These are phyloP conservation scores for Megacollybia marginata DNA, from an alignment of 768 basidiomycete species.

Conservation along the genomic window DNA sequence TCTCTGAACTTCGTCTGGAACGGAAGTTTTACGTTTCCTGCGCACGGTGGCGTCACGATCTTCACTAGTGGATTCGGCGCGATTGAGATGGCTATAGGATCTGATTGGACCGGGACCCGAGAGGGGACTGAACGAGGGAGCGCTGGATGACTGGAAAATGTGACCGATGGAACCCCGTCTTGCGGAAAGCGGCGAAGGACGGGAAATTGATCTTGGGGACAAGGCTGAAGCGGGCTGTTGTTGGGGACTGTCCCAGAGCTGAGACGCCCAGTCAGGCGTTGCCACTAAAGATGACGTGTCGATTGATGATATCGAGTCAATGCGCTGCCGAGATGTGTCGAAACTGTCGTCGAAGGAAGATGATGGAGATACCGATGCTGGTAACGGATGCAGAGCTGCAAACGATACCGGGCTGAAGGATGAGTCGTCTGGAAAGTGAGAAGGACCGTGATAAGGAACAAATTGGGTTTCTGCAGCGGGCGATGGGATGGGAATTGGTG, in stretches of 20 bases:
- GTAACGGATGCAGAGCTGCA: slow-evolving; percentile 55
- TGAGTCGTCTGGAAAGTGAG: slow-evolving; percentile 38
- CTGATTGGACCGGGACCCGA: slow-evolving; percentile 44
- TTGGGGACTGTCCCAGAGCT: slow-evolving; percentile 50
- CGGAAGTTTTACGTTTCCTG: slow-evolving; percentile 39
- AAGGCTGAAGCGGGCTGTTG: slow-evolving; percentile 10
- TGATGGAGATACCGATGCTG: slow-evolving; percentile 53
- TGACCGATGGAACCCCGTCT: slow-evolving; percentile 42
- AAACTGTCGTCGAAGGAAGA: slow-evolving; percentile 42
- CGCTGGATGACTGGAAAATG: slow-evolving; percentile 66
- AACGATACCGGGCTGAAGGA: slow-evolving; percentile 56
- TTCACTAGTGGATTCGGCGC: slow-evolving; percentile 56
- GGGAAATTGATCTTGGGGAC: slow-evolving; percentile 36
- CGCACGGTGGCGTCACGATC: slow-evolving; percentile 71
- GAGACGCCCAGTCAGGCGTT: slow-evolving; percentile 59
- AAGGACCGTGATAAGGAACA: slow-evolving; percentile 38
- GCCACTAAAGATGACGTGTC: slow-evolving; percentile 41
- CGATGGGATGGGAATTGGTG: slow-evolving; percentile 59
- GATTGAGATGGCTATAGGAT: slow-evolving; percentile 44
- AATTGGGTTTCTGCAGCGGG: slow-evolving; percentile 38
- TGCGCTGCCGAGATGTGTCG: slow-evolving; percentile 32
- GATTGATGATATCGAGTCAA: slow-evolving; percentile 53
- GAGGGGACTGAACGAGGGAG: slow-evolving; percentile 48
- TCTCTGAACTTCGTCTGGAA: slow-evolving; percentile 27
- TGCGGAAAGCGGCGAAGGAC: slow-evolving; percentile 41